Evolutionary conservation across 768 basidiomycete species (phyloP).

Genomic region (Lentinula raphanica): DNA sequence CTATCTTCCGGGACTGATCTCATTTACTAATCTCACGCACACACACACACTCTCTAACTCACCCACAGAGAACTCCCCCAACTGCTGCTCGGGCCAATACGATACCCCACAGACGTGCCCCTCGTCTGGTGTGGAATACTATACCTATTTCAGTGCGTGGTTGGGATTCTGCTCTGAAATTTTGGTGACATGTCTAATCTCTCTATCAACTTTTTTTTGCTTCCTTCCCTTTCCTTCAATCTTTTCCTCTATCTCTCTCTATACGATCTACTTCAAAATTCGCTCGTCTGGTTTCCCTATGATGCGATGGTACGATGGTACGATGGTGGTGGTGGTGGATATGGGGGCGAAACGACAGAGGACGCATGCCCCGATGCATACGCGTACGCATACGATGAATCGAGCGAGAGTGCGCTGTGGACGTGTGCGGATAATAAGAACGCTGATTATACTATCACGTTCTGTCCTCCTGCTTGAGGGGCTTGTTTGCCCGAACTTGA

Average conservation of each 20-base stretch:
- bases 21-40: no score
- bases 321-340: no score
- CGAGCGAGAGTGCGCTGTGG: slow-evolving; percentile 39
- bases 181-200: background rate
- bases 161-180: background rate
- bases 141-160: slow-evolving; percentile 43
- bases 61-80: slow-evolving; percentile 13
- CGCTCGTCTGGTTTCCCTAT: no score
- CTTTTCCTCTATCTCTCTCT: background rate
- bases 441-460: slow-evolving; percentile 32
- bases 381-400: slow-evolving; percentile 42
- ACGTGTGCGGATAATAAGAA: slow-evolving; percentile 29
- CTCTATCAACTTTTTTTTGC: background rate
- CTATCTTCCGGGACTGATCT: no score
- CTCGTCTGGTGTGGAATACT: slow-evolving; percentile 39
- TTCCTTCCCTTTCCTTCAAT: background rate
- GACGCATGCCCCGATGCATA: slow-evolving; percentile 22
- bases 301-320: no score
- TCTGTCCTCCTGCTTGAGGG: slow-evolving; percentile 22
- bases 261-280: no score
- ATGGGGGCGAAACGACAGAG: background rate
- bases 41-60: background rate
- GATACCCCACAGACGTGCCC: slow-evolving; percentile 43
- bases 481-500: background rate
- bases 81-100: slow-evolving; percentile 19